Evolutionary conservation across 345 rosid genomes (phyloP).

Genomic region (Theobroma cacao): DNA sequence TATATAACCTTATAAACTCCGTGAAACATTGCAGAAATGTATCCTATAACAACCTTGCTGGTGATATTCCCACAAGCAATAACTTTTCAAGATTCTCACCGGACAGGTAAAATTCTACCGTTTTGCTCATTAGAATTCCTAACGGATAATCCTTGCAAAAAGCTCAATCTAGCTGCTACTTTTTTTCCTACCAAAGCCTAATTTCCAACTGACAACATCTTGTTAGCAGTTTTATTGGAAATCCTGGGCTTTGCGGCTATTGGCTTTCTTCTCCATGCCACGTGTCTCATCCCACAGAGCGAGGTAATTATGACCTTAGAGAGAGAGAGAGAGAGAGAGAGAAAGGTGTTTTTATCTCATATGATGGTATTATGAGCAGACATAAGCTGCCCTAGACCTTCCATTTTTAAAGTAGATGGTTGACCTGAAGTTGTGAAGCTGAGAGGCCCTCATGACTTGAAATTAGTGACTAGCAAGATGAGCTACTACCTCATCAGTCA

Average conservation of each 20-base stretch:
- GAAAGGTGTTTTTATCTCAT: neutral
- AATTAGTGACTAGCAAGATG: neutral
- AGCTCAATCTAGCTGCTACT: neutral
- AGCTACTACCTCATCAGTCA: neutral
- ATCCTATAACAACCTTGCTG: conserved; percentile 74
- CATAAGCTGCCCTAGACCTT: neutral
- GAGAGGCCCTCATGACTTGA: neutral
- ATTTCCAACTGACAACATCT: neutral
- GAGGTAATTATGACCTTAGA: conserved; percentile 46
- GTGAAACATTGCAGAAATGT: conserved; percentile 56
- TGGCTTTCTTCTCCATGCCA: conserved; percentile 74
- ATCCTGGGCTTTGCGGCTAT: conserved; percentile 73
- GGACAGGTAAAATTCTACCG: conserved; percentile 45
- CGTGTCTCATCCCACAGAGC: conserved; percentile 49
- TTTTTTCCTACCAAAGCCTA: neutral
- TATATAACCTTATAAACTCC: neutral
- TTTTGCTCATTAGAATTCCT: neutral
- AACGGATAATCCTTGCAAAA: neutral
- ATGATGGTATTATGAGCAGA: neutral
- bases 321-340: neutral
- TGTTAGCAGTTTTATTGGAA: conserved; percentile 69
- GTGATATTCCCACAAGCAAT: conserved; percentile 70
- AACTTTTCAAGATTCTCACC: conserved; percentile 77
- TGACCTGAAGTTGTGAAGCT: neutral
- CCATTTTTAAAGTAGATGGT: neutral